Percentiles rank a stretch among this genome's conserved stretches.
These are phyloP conservation scores for Ophiostoma triangulosporum DNA, from an alignment of 2,329 filamentous ascomycete genomes.

Conservation along the genomic window DNA sequence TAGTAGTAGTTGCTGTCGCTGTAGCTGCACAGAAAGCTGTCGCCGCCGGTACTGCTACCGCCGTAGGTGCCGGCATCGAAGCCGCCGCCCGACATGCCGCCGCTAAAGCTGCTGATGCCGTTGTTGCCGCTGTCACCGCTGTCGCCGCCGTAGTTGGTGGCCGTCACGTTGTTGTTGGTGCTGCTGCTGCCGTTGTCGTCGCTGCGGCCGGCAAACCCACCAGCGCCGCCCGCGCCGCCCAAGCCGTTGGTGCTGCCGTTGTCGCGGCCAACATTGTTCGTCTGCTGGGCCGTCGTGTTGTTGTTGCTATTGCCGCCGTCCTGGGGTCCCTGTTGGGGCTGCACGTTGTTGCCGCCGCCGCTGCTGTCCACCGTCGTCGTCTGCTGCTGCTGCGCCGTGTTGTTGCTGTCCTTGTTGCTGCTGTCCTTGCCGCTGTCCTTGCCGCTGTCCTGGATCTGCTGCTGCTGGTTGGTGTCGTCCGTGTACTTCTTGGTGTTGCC, in stretches of 20 bases:
- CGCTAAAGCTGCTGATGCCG: background rate
- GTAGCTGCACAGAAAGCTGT: background rate
- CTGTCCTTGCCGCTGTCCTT: constrained; percentile 1
- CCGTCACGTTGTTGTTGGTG: background rate
- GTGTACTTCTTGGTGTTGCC: background rate
- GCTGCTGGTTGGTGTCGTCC: background rate
- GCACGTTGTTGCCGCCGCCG: background rate
- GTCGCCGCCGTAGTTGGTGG: background rate
- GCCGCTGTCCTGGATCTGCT: background rate
- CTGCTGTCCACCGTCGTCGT: background rate
- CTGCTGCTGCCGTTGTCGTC: background rate
- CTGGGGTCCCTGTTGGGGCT: background rate
- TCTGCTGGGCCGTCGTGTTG: background rate
- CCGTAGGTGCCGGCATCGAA: constrained; percentile 2
- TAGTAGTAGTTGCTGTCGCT: constrained; percentile 1
- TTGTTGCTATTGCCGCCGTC: background rate
- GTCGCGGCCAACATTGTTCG: background rate
- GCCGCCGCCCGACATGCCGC: background rate
- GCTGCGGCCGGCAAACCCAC: background rate
- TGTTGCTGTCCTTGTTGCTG: background rate
- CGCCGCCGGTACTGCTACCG: background rate
- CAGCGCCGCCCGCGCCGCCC: background rate
- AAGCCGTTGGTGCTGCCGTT: background rate
- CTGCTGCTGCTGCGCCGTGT: background rate
- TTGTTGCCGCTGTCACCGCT: constrained; percentile 2